These are phyloP conservation scores for Colletotrichum sublineola DNA, from an alignment of 2,329 filamentous ascomycete species.

Conservation along the genomic window DNA sequence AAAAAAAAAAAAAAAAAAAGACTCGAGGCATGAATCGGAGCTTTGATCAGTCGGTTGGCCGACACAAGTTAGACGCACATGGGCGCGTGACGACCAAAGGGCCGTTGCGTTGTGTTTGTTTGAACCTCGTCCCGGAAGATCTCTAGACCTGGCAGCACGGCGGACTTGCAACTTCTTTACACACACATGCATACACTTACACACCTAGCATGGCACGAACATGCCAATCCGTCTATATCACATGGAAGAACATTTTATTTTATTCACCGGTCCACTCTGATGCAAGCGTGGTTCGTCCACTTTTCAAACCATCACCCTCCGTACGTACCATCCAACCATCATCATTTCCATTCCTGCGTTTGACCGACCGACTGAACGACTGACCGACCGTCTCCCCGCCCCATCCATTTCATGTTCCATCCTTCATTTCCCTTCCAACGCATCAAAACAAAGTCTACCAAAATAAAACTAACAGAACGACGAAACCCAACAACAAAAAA, in stretches of 20 bases:
- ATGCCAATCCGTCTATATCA: background rate
- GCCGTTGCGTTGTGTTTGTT: background rate
- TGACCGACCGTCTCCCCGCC: slow-evolving; percentile 4
- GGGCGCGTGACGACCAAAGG: background rate
- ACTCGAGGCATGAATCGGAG: background rate
- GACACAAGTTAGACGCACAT: slow-evolving; percentile 11
- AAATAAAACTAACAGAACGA: background rate
- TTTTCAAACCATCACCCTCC: slow-evolving; percentile 22
- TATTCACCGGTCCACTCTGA: slow-evolving; percentile 23
- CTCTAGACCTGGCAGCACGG: background rate
- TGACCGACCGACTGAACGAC: background rate
- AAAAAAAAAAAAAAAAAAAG: background rate
- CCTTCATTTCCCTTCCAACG: slow-evolving; percentile 20
- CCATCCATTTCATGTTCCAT: slow-evolving; percentile 20
- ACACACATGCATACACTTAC: background rate
- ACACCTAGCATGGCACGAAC: background rate
- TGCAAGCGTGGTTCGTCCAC: slow-evolving; percentile 18
- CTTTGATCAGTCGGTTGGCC: background rate
- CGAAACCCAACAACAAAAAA: slow-evolving; percentile 21
- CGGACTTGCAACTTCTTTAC: background rate
- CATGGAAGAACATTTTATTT: slow-evolving; percentile 11
- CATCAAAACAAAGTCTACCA: slow-evolving; percentile 4
- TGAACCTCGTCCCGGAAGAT: background rate
- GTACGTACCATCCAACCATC: slow-evolving; percentile 12
- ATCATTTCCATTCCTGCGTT: slow-evolving; percentile 31